Evolutionary conservation across 1,284 basidiomycete genomes (phyloP), one percentile per base, ranked within the genome.

Genomic region (Entoloma clypeatum): DNA sequence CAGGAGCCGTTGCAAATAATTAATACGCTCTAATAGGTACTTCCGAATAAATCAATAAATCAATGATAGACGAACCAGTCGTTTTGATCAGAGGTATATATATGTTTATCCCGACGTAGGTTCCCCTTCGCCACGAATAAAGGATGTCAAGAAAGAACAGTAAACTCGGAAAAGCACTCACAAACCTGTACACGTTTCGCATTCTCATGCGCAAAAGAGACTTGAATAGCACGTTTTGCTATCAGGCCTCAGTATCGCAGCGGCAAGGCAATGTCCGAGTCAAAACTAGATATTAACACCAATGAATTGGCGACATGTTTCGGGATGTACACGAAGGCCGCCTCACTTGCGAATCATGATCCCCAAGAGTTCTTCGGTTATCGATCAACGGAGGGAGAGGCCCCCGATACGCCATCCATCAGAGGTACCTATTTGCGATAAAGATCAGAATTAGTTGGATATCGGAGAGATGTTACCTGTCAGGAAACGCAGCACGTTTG

Each of bases 131-230:
- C n/a, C n/a, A 6, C 4, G n/a, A n/a, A 9, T 34, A 35, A 47
- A n/a, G 14, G 4, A 45, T 37, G 36, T 41, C 22, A 53, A 41
- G 32, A 31, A 3, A 13, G 8, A 7, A 39, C 11, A 5, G 24
- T 11, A 7, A 26, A 33, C 29, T 22, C 14, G 28, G 32, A 14
- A 19, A 31, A 17, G 14, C 17, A 14, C 14, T 36, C 8, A 60
- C 67, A 54, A 54, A 75, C 74, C 54, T 74, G 45, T 75, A 75
- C 26, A 71, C 64, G 33, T 71, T 69, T 32, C 67, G 64, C 54
- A 75, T 62, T 25, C 74, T 64, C 74, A 77, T 77, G 16, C 72
- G 64, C 64, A 77, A 59, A 28, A 77, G 52, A 49, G 73, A 75
- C 52, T 77, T 77, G 2, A 72, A 74, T 7, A 65, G 54, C 9